Conservation (phyloP, 2,329 filamentous ascomycete species). For the Thermomyces lanuginosus region DNA sequence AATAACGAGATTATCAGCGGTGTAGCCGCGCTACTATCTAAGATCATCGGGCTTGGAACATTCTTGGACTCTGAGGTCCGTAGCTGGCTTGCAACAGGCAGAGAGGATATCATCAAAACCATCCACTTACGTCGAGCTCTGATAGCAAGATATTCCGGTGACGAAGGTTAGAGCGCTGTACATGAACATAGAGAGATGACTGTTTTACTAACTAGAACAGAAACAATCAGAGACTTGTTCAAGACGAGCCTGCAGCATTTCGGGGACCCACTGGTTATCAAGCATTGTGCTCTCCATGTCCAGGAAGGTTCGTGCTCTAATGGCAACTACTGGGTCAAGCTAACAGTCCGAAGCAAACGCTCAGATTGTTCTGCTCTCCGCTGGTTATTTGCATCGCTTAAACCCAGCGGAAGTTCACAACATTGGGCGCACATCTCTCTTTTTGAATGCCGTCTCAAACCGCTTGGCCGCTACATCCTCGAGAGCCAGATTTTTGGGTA, state of each 20-base stretch:
- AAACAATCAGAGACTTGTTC: slow-evolving; percentile 34
- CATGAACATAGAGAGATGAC: neutral
- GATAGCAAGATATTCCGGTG: slow-evolving; percentile 33
- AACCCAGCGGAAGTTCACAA: slow-evolving; percentile 50
- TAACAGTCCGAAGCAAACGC: slow-evolving; percentile 47
- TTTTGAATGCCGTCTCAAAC: slow-evolving; percentile 70
- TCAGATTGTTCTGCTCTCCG: slow-evolving; percentile 60
- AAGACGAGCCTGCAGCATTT: slow-evolving; percentile 57
- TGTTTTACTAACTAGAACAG: slow-evolving; percentile 14
- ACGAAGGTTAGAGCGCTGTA: no score
- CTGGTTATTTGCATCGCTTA: slow-evolving; percentile 56
- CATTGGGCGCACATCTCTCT: slow-evolving; percentile 53
- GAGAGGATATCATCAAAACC: slow-evolving; percentile 48
- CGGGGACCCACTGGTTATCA: slow-evolving; percentile 73
- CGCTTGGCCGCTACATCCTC: slow-evolving; percentile 61
- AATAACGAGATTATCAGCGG: slow-evolving; percentile 34
- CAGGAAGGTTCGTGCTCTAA: slow-evolving; percentile 54
- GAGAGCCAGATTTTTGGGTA: slow-evolving; percentile 66
- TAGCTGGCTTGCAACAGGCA: slow-evolving; percentile 48
- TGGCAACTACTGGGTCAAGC: slow-evolving; percentile 3
- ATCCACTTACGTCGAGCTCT: slow-evolving; percentile 52
- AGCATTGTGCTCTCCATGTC: slow-evolving; percentile 64
- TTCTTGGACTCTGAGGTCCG: slow-evolving; percentile 39
- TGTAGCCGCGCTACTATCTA: slow-evolving; percentile 40
- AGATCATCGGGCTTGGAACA: slow-evolving; percentile 33